Conservation (phyloP, 176 grass and related monocot species). For the Oryza meyeriana region DNA sequence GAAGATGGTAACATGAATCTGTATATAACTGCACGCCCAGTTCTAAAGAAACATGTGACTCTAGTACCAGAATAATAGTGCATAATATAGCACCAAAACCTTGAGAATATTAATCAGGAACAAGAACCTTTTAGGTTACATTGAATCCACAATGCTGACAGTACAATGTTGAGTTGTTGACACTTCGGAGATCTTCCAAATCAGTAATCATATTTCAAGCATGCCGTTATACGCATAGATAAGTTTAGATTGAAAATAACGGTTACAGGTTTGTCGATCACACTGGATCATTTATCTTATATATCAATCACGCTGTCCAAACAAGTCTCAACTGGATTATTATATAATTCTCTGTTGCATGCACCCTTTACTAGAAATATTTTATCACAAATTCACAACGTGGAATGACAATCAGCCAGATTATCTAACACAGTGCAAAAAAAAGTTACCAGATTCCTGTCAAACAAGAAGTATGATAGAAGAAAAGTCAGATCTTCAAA, state of each 20-base stretch:
- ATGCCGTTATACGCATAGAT: background rate
- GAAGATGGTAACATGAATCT: background rate
- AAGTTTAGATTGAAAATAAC: background rate
- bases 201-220: background rate
- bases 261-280: background rate
- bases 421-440: background rate
- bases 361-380: background rate
- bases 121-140: slow-evolving; percentile 5
- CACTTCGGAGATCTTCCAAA: background rate
- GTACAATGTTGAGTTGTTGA: background rate
- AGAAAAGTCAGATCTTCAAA: background rate
- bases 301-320: background rate
- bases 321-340: slow-evolving; percentile 3
- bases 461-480: background rate
- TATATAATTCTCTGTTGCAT: background rate
- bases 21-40: background rate
- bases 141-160: background rate
- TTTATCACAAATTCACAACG: background rate
- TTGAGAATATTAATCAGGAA: slow-evolving; percentile 2
- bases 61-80: slow-evolving; percentile 9
- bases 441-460: background rate
- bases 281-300: background rate
- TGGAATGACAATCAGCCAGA: background rate
- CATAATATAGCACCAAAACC: slow-evolving; percentile 9
- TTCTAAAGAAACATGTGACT: background rate